phyloP scores from a whole-genome alignment of 306 rosid genomes.

The Vigna unguiculata region DNA sequence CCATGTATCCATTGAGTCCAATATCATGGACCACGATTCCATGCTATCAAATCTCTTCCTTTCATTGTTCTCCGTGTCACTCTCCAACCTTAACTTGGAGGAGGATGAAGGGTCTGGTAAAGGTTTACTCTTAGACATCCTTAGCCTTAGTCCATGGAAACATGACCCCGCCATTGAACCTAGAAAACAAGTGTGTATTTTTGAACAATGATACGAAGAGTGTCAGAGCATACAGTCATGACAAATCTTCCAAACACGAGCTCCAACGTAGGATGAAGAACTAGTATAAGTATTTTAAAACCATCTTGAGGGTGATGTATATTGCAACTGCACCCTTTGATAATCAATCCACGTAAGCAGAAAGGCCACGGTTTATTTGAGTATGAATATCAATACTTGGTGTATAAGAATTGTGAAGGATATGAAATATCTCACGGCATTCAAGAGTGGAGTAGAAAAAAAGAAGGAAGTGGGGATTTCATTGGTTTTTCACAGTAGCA shows the following conservation, averaged over 20 bases:
- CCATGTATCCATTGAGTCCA: conserved; percentile 88
- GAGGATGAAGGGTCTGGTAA: conserved; percentile 57
- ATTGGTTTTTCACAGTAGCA: too few relatives aligned
- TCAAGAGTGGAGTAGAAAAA: not conserved
- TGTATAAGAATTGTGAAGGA: conserved; percentile 33
- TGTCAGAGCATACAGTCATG: conserved; percentile 53
- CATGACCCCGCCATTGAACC: conserved; percentile 70
- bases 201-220: not conserved
- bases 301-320: conserved; percentile 19
- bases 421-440: not conserved
- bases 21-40: conserved; percentile 94
- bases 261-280: conserved; percentile 40
- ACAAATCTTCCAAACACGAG: conserved; percentile 65
- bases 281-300: conserved; percentile 48
- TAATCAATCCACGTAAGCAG: not conserved
- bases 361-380: not conserved
- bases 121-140: conserved; percentile 67
- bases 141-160: conserved; percentile 59
- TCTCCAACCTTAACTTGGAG: conserved; percentile 46
- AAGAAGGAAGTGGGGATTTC: conserved; percentile 39
- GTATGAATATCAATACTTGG: not conserved
- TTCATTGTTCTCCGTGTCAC: conserved; percentile 71
- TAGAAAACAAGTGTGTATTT: conserved; percentile 18
- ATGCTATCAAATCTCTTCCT: conserved; percentile 81
- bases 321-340: conserved; percentile 30